phyloP scores from a whole-genome alignment of 176 grass and related monocot genomes.

The Rhipidocladum racemiflorum region DNA sequence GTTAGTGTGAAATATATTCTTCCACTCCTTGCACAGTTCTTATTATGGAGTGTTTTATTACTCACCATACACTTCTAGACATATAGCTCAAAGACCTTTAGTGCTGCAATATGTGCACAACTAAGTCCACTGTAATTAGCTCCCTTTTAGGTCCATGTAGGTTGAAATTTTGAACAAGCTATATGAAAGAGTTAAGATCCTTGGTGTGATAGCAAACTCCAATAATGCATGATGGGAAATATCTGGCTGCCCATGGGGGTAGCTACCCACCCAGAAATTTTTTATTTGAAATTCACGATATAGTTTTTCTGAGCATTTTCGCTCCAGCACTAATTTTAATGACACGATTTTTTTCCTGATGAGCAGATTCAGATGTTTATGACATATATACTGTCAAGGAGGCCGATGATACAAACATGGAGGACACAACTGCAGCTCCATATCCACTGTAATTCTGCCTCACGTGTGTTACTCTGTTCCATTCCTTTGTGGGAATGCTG shows the following conservation, averaged over 20 bases:
- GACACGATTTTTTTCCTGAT: neutral
- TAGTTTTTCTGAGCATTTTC: neutral
- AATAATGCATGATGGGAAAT: neutral
- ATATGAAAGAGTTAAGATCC: neutral
- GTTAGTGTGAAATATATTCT: conserved; percentile 24
- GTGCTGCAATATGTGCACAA: neutral
- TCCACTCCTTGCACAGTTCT: neutral
- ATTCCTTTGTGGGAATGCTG: no score
- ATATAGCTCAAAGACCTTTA: neutral
- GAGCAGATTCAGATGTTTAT: conserved; percentile 79
- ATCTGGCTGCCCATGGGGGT: no score
- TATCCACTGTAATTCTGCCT: no score
- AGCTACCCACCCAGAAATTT: no score
- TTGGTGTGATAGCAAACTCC: conserved; percentile 8
- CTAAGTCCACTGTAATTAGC: neutral
- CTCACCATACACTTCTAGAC: neutral
- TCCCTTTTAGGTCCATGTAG: neutral
- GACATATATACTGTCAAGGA: conserved; percentile 26
- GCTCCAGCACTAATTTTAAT: conserved; percentile 3
- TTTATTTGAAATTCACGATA: no score
- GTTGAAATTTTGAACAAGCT: neutral
- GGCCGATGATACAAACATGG: no score
- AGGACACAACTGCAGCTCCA: no score
- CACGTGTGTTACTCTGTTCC: no score
- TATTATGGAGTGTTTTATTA: neutral